These are phyloP conservation scores for Hortaea sp. DNA, from an alignment of 2,329 filamentous ascomycete genomes.

Conservation along the genomic window DNA sequence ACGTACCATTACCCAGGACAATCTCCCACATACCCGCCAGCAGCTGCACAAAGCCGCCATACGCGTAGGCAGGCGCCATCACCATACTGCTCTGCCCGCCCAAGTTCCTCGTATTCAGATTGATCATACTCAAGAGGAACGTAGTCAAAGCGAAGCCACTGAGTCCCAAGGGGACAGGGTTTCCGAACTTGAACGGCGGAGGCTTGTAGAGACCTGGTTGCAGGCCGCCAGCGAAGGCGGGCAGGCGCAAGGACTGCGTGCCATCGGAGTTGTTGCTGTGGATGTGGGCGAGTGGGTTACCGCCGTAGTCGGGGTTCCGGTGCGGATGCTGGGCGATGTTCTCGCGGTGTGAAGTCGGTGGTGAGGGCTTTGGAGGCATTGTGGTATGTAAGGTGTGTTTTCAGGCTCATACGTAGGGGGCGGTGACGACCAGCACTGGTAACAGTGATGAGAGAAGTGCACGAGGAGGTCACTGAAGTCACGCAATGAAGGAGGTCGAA, in stretches of 20 bases:
- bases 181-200: constrained; percentile 53
- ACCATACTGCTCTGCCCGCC: constrained; percentile 52
- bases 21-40: constrained; percentile 87
- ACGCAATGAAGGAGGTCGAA: too few species aligned
- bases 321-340: neutral
- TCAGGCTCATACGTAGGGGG: too few species aligned
- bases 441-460: too few species aligned
- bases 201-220: constrained; percentile 60
- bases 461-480: too few species aligned
- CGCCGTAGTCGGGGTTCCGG: constrained; percentile 18
- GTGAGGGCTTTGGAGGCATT: neutral
- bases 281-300: constrained; percentile 41
- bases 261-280: constrained; percentile 32
- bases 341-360: neutral
- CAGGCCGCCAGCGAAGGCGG: constrained; percentile 62
- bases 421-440: too few species aligned
- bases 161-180: constrained; percentile 68
- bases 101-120: constrained; percentile 55
- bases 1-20: constrained; percentile 55
- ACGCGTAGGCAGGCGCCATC: constrained; percentile 61
- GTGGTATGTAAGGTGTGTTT: too few species aligned
- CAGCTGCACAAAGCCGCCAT: constrained; percentile 70
- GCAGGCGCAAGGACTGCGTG: constrained; percentile 33
- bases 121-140: constrained; percentile 66
- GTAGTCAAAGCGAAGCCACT: constrained; percentile 74